A percentile compares a stretch with the other conserved stretches of the same genome.
Conservation (phyloP, 805 yeast species). For the Candida anglica region DNA sequence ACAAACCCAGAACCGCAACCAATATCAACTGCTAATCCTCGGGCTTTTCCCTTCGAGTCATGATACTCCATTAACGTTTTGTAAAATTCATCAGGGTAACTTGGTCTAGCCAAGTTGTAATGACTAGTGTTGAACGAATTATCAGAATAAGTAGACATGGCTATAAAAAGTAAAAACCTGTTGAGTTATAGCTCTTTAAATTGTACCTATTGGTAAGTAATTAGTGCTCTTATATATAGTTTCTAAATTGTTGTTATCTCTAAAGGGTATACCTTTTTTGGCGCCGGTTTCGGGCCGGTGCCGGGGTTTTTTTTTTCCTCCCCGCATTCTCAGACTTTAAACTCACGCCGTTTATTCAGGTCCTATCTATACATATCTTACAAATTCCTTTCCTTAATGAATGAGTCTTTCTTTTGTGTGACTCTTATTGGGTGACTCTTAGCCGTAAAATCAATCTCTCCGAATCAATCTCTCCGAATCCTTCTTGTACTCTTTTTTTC, state of each 20-base stretch:
- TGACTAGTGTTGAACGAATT: slow-evolving; percentile 45
- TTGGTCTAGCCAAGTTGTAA: slow-evolving; percentile 62
- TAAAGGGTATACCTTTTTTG: neutral
- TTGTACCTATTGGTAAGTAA: neutral
- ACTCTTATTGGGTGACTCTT: too few species aligned
- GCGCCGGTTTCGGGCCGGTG: slow-evolving; percentile 4
- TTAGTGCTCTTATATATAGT: neutral
- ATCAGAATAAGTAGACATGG: slow-evolving; percentile 64
- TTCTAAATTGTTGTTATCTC: neutral
- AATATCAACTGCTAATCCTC: slow-evolving; percentile 50
- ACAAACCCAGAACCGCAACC: slow-evolving; percentile 85
- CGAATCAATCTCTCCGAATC: too few species aligned
- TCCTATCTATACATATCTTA: too few species aligned
- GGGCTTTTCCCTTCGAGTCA: slow-evolving; percentile 2
- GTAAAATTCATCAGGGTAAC: slow-evolving; percentile 46
- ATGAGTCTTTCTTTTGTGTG: too few species aligned
- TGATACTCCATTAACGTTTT: slow-evolving; percentile 13
- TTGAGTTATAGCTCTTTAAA: too few species aligned
- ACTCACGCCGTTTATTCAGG: too few species aligned
- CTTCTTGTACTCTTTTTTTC: too few species aligned
- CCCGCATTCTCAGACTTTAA: too few species aligned
- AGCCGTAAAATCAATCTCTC: too few species aligned
- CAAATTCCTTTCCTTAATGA: too few species aligned
- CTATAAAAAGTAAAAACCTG: too few species aligned
- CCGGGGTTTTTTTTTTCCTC: too few species aligned